phyloP scores from a whole-genome alignment of 257 asterid species.

The Lithospermum erythrorhizon region DNA sequence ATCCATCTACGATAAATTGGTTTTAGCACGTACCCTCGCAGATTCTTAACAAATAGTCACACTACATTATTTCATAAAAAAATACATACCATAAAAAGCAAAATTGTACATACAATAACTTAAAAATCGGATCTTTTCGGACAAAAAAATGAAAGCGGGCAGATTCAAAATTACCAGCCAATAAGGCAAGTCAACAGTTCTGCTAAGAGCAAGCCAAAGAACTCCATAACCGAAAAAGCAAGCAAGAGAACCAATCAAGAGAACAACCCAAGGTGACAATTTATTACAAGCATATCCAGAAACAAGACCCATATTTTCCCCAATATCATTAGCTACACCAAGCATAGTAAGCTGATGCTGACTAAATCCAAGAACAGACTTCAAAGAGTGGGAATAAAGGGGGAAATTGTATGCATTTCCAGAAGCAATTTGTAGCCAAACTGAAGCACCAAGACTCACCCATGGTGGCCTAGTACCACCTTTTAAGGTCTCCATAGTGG shows the following conservation, averaged over 20 bases:
- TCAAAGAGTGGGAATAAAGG: conserved; percentile 56
- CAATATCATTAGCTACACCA: conserved; percentile 67
- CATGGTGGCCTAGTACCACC: conserved; percentile 66
- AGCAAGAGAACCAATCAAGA: conserved; percentile 39
- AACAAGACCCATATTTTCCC: conserved; percentile 59
- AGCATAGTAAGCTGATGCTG: conserved; percentile 55
- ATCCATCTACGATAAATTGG: too few species aligned
- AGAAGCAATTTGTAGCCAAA: conserved; percentile 59
- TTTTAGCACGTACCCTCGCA: too few species aligned
- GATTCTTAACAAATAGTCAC: too few species aligned
- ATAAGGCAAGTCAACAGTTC: conserved; percentile 34
- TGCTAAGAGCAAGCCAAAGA: conserved; percentile 52
- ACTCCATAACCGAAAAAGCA: conserved; percentile 64
- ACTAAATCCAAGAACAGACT: conserved; percentile 53
- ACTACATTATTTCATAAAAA: neutral
- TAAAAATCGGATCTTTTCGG: neutral
- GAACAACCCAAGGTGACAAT: conserved; percentile 60
- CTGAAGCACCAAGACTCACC: conserved; percentile 70
- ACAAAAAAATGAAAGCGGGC: neutral
- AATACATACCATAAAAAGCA: neutral
- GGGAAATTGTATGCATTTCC: conserved; percentile 66
- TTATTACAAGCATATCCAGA: conserved; percentile 47
- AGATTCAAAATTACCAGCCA: conserved; percentile 36
- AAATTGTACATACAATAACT: neutral
- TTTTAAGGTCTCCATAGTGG: conserved; percentile 30